These are phyloP conservation scores for Solanum infundibuliforme DNA, from an alignment of 257 asterid genomes.

Conservation along the genomic window DNA sequence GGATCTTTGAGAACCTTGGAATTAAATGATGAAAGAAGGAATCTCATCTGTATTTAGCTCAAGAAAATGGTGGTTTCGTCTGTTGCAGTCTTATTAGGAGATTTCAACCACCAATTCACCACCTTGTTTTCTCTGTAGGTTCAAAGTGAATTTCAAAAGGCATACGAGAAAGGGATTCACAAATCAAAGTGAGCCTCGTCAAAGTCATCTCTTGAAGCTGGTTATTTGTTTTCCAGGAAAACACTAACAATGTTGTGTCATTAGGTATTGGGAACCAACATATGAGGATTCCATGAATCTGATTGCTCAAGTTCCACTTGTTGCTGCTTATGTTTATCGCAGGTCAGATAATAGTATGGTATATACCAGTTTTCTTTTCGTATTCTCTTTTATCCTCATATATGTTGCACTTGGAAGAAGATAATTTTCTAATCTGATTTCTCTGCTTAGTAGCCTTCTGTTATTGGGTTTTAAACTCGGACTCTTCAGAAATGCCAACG, in stretches of 20 bases:
- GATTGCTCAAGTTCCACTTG: constrained; percentile 90
- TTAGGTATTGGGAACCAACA: constrained; percentile 96
- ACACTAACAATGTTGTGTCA: constrained; percentile 11
- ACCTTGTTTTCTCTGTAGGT: constrained; percentile 42
- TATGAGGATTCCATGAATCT: constrained; percentile 89
- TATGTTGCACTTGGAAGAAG: not conserved
- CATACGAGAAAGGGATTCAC: constrained; percentile 94
- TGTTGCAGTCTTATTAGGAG: not conserved
- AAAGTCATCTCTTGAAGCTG: not conserved
- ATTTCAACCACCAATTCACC: constrained; percentile 11
- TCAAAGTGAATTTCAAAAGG: constrained; percentile 96
- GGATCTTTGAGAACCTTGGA: not conserved
- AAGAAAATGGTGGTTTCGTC: not conserved
- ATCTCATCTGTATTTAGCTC: not conserved
- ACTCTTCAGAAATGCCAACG: too few species aligned
- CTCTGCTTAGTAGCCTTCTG: not conserved
- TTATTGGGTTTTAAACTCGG: not conserved
- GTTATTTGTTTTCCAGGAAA: not conserved
- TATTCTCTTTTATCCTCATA: not conserved
- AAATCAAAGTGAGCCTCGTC: constrained; percentile 71
- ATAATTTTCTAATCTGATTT: not conserved
- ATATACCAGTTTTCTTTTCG: not conserved
- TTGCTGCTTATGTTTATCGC: constrained; percentile 89
- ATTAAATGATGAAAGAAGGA: not conserved
- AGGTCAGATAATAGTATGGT: constrained; percentile 44